Evolutionary conservation across 345 rosid species (phyloP).

Genomic region (Gossypium thurberi): DNA sequence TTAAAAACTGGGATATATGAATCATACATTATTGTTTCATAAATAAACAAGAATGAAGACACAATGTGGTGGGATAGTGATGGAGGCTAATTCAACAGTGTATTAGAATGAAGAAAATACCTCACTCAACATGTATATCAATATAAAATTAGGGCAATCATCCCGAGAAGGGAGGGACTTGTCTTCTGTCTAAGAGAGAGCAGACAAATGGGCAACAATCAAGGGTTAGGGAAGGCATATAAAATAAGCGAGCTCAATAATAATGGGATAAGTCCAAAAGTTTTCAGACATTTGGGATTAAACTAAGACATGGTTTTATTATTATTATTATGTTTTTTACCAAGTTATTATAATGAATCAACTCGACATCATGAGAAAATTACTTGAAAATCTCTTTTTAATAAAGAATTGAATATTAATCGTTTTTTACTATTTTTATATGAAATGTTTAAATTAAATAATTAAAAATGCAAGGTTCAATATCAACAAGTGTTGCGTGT

Average conservation of each 20-base stretch:
- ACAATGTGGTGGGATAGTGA: neutral
- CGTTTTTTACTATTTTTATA: no score
- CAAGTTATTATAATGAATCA: no score
- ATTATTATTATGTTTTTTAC: no score
- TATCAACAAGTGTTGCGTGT: no score
- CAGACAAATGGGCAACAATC: conserved; percentile 30
- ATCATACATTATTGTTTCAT: neutral
- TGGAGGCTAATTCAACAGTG: no score
- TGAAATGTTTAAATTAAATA: no score
- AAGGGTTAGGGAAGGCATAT: conserved; percentile 17
- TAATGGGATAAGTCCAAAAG: conserved; percentile 25
- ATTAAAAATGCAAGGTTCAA: no score
- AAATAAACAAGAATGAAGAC: neutral
- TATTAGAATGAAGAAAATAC: no score
- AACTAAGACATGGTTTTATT: neutral
- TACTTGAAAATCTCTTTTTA: no score
- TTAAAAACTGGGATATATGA: neutral
- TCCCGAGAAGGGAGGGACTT: neutral
- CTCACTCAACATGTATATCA: no score
- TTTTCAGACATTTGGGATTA: conserved; percentile 13
- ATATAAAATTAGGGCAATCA: neutral
- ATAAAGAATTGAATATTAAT: no score
- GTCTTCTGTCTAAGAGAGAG: conserved; percentile 16
- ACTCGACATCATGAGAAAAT: no score
- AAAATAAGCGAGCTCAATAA: conserved; percentile 26